Base-by-base conservation (phyloP, 2,329 filamentous ascomycete genomes). In the Colletotrichum tamarilloi region DNA sequence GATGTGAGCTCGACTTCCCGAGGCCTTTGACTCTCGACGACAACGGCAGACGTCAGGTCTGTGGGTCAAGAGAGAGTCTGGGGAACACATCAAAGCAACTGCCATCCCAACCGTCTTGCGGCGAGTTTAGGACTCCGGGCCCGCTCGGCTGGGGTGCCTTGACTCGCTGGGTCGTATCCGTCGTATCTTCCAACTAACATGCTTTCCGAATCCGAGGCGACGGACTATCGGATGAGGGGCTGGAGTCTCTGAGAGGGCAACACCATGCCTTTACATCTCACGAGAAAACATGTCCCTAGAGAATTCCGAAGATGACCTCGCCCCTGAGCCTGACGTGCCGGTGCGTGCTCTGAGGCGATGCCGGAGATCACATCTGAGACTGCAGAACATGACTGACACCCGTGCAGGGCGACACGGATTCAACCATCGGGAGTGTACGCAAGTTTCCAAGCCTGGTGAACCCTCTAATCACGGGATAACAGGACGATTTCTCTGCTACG, bases 401-500 rank as follows among this genome's bases (percentile, higher is more conserved):
- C 46, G 11, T 16, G 19, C 3, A 66, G 60, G 53, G n/a, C 38
- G 53, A 70, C 53, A 14, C 67, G 22, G 60, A 69, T 38, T 69
- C 60, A 7, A 49, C 67, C 1, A 46, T 65, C 7, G 67, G 67
- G 5, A 60, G 49, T 19, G 60, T 65, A 22, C 38, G 53, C 16
- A 16, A 26, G 8, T 4, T 16, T 4, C 14, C 3, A 12, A 2
- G 5, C 9, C 5, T 2, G 9, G 5, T 22, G 3, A 6, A 7
- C n/a, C 22, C n/a, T 14, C 6, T n/a, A 4, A 12, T 16, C 8
- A 38, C 26, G 28, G 5, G 5, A 2, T 7, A 6, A 12, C 58
- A 69, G 53, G 67, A 66, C 30, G 55, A 66, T 4, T 66, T 59
- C 24, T 70, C 62, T 16, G 62, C 53, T 1, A 70, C 62, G 16